Conservation (phyloP, 2,329 filamentous ascomycete species). For the Lecanoromycetidae sp. region DNA sequence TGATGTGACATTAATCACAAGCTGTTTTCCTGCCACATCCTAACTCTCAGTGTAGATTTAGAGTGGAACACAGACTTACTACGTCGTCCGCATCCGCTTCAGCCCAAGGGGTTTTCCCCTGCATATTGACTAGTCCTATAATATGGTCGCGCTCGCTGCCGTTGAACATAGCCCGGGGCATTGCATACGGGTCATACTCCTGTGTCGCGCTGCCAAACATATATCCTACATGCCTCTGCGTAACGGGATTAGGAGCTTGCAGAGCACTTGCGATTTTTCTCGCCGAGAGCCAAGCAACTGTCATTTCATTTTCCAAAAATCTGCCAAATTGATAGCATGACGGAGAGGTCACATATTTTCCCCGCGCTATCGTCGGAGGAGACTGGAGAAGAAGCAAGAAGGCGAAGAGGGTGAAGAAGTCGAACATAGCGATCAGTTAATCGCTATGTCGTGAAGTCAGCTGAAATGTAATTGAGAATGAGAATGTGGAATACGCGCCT, state of each 20-base stretch:
- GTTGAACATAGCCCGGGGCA: neutral
- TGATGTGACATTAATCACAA: no score
- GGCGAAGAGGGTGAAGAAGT: neutral
- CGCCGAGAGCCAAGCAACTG: neutral
- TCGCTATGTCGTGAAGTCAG: no score
- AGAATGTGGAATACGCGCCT: neutral
- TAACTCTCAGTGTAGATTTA: no score
- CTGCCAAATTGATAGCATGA: neutral
- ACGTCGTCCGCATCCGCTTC: neutral
- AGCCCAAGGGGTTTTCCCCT: neutral
- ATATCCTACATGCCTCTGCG: neutral
- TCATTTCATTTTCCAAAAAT: neutral
- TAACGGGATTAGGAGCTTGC: neutral
- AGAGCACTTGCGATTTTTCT: neutral
- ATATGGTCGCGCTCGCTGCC: neutral
- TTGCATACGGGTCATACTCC: neutral
- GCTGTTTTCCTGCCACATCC: no score
- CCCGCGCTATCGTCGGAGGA: neutral
- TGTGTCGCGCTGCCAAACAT: neutral
- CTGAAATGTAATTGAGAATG: neutral
- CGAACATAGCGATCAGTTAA: neutral
- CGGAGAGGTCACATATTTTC: neutral
- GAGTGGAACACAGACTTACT: no score
- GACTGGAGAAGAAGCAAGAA: neutral
- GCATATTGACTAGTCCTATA: neutral